A percentile compares a stretch with the other conserved stretches of the same genome.
phyloP scores from a whole-genome alignment of 768 basidiomycete genomes.

The Rhizopogon vesiculosus region DNA sequence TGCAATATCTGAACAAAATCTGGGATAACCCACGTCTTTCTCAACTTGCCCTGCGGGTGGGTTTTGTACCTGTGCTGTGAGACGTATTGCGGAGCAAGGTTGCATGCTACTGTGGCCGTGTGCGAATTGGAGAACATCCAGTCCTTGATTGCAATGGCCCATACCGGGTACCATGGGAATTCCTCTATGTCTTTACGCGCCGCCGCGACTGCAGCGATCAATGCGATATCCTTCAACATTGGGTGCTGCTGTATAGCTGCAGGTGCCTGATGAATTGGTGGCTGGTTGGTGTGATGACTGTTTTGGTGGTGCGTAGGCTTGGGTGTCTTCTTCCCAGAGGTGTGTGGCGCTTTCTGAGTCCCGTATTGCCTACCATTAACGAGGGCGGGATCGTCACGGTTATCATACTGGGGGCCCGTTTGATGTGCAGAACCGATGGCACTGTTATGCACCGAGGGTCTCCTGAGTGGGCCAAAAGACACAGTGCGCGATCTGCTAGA shows the following conservation, averaged over 20 bases:
- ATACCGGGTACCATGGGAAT: background rate
- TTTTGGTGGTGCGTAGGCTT: background rate
- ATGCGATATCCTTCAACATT: background rate
- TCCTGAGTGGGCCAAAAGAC: background rate
- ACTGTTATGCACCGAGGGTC: too few species aligned
- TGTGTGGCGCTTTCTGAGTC: constrained; percentile 19
- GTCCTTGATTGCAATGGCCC: background rate
- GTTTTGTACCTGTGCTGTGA: background rate
- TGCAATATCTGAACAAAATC: background rate
- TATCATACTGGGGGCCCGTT: too few species aligned
- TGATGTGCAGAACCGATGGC: too few species aligned
- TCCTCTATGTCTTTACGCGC: background rate
- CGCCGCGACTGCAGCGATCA: background rate
- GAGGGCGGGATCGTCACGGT: constrained; percentile 9
- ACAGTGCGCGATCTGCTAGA: background rate
- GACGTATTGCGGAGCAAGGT: background rate
- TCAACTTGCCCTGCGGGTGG: background rate
- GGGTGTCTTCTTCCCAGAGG: background rate
- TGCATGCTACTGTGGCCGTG: background rate
- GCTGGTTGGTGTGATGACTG: background rate
- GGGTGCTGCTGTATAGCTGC: background rate
- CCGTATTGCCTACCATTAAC: too few species aligned
- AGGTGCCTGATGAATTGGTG: constrained; percentile 47
- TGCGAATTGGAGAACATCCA: background rate
- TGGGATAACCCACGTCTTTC: background rate